These are phyloP conservation scores for Pseudonitzschia pungens DNA, from an alignment of 108 stramenopile genomes.

Conservation along the genomic window DNA sequence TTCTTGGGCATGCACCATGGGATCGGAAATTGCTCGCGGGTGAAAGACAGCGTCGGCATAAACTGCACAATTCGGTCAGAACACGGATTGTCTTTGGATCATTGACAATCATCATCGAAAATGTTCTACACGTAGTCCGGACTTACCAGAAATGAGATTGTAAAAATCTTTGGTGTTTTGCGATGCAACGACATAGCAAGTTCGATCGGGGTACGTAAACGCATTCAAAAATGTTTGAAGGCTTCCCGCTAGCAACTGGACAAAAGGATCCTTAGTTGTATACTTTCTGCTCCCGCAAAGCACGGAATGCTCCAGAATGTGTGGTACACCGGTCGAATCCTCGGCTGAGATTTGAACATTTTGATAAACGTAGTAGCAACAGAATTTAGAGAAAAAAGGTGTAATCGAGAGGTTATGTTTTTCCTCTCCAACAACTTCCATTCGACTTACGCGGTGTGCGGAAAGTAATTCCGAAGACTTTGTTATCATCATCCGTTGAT, in stretches of 20 bases:
- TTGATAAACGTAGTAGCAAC: neutral
- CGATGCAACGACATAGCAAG: slow-evolving; percentile 97
- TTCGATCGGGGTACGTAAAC: slow-evolving; percentile 98
- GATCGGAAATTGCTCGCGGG: slow-evolving; percentile 89
- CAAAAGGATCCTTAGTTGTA: slow-evolving; percentile 98
- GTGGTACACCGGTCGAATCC: slow-evolving; percentile 97
- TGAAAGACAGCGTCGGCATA: slow-evolving; percentile 97
- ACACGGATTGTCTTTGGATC: neutral
- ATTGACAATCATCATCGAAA: too few species aligned
- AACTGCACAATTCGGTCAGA: slow-evolving; percentile 39
- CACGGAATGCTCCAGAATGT: slow-evolving; percentile 98
- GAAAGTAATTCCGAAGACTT: slow-evolving; percentile 99
- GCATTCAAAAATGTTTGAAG: slow-evolving; percentile 99
- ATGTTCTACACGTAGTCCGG: too few species aligned
- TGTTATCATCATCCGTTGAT: slow-evolving; percentile 93
- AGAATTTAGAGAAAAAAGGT: too few species aligned
- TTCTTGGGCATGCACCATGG: slow-evolving; percentile 94
- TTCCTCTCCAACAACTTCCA: neutral
- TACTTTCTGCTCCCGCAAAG: slow-evolving; percentile 96
- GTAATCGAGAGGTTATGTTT: too few species aligned
- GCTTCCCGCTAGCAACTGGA: slow-evolving; percentile 92
- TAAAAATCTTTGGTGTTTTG: slow-evolving; percentile 98
- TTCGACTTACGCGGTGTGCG: slow-evolving; percentile 79
- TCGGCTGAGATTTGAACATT: slow-evolving; percentile 29
- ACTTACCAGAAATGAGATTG: slow-evolving; percentile 88